A percentile compares a stretch with the other conserved stretches of the same genome.
Evolutionary conservation across 2,329 filamentous ascomycete genomes (phyloP).

Genomic region (Westerdykella ornata): DNA sequence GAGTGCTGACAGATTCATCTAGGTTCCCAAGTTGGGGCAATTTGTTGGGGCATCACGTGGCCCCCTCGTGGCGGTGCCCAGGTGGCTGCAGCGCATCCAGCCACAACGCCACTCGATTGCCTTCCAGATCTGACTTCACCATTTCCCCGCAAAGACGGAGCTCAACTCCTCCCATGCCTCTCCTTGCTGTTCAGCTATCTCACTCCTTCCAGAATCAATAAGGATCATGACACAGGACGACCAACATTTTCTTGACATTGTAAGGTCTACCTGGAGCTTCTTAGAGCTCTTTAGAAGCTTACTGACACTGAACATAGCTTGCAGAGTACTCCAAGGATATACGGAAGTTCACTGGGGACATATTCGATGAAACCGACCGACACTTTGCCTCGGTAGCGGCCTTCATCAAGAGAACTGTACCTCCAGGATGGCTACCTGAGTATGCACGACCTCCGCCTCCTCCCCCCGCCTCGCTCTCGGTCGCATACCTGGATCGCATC

Average conservation of each 20-base stretch:
- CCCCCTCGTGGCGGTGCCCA: too few species aligned
- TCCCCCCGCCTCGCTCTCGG: conserved; percentile 39
- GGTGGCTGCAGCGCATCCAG: too few species aligned
- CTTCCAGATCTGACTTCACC: too few species aligned
- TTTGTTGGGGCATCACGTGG: too few species aligned
- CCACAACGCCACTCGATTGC: too few species aligned
- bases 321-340: conserved; percentile 58
- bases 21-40: too few species aligned
- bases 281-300: conserved; percentile 7
- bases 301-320: conserved; percentile 39
- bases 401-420: conserved; percentile 61
- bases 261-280: conserved; percentile 47
- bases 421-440: conserved; percentile 66
- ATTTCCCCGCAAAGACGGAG: too few species aligned
- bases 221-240: conserved; percentile 68
- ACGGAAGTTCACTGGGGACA: conserved; percentile 60
- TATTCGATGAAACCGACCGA: conserved; percentile 73
- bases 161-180: too few species aligned
- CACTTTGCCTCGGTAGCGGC: conserved; percentile 71
- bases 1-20: too few species aligned
- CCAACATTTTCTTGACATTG: conserved; percentile 69
- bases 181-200: too few species aligned
- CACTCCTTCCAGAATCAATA: too few species aligned
- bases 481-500: conserved; percentile 49
- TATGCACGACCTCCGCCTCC: conserved; percentile 51